Conservation (phyloP, 179 eudicot species). For the Spergularia azorica region DNA sequence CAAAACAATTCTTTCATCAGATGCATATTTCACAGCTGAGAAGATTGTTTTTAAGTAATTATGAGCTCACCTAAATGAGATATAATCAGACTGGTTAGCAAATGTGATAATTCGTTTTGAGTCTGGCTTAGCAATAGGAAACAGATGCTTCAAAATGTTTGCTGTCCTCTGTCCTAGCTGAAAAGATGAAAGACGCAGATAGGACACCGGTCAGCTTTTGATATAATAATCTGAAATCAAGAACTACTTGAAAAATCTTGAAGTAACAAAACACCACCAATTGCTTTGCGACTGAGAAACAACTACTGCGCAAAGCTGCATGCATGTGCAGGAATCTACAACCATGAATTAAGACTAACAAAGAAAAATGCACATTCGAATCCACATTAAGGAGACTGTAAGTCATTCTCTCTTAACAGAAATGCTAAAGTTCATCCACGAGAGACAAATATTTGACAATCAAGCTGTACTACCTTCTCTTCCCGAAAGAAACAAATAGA, state of each 20-base stretch:
- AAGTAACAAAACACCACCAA: background rate
- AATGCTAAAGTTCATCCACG: background rate
- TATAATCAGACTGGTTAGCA: constrained; percentile 86
- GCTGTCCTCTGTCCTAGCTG: constrained; percentile 86
- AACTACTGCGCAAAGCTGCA: background rate
- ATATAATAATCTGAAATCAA: background rate
- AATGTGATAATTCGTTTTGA: constrained; percentile 89
- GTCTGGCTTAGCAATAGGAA: constrained; percentile 96
- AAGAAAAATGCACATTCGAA: no score
- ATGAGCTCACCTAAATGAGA: constrained; percentile 81
- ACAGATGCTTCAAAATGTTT: constrained; percentile 81
- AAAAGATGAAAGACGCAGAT: background rate
- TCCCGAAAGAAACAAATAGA: background rate
- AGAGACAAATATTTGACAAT: background rate
- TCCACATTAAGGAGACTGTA: background rate
- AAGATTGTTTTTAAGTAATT: background rate
- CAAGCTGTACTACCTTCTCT: background rate
- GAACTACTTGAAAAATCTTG: background rate
- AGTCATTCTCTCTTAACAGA: background rate
- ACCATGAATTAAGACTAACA: background rate
- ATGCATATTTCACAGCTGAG: no score
- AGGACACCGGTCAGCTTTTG: constrained; percentile 3
- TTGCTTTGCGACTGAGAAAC: background rate
- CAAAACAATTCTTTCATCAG: no score
- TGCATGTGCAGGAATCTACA: constrained; percentile 1